phyloP scores from a whole-genome alignment of 192 early-diverging fungal genomes.

The Physocladia obscura region DNA sequence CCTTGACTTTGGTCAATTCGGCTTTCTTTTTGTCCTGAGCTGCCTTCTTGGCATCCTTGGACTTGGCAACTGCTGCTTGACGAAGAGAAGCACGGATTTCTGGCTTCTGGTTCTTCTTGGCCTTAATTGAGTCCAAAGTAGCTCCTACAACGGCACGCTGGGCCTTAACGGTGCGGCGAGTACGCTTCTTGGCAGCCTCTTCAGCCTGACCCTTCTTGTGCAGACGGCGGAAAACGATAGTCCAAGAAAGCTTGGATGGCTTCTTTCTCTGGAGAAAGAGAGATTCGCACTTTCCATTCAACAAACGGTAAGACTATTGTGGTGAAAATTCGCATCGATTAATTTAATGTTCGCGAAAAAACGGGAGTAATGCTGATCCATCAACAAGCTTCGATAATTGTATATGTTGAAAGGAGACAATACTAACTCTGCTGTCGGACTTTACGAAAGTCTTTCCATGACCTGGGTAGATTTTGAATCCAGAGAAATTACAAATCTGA shows the following conservation, averaged over 20 bases:
- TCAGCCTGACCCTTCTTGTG: constrained; percentile 98
- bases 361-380: too few relatives aligned
- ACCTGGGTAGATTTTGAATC: constrained; percentile 99
- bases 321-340: too few relatives aligned
- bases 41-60: constrained; percentile 92
- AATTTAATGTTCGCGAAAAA: not conserved
- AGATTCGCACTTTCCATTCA: constrained; percentile 95
- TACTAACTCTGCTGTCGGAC: constrained; percentile 80
- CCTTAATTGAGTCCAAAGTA: constrained; percentile 93
- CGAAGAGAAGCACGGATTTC: constrained; percentile 91
- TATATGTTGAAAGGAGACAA: too few relatives aligned
- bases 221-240: constrained; percentile 92
- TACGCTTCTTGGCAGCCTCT: constrained; percentile 95
- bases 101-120: constrained; percentile 95
- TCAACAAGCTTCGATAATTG: too few relatives aligned
- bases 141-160: constrained; percentile 95
- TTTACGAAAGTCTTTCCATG: constrained; percentile 94
- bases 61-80: constrained; percentile 75
- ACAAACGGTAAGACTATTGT: constrained; percentile 93
- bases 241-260: constrained; percentile 98
- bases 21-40: constrained; percentile 84
- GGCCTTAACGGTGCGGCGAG: constrained; percentile 90
- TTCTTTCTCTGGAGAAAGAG: constrained; percentile 96
- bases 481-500: constrained; percentile 91
- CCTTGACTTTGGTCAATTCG: constrained; percentile 73